Evolutionary conservation across 192 early-diverging fungal genomes (phyloP).

Genomic region (Rhizoclosmatium globosum): DNA sequence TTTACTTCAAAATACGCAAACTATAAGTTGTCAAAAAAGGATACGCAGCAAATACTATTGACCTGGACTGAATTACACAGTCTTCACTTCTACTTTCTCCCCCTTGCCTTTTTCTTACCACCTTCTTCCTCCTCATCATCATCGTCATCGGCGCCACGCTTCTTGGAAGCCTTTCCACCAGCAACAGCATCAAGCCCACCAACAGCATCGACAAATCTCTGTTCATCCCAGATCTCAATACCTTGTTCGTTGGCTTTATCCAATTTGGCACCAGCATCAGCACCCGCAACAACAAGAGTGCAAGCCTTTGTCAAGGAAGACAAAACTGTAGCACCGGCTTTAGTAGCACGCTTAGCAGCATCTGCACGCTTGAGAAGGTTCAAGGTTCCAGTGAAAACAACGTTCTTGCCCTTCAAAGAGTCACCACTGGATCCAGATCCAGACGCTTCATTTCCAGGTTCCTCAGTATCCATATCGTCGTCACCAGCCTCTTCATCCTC

Average conservation of each 20-base stretch:
- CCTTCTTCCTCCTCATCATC: too few species aligned
- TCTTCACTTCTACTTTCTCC: too few species aligned
- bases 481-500: neutral
- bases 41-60: too few species aligned
- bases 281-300: conserved; percentile 10
- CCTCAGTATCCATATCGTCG: conserved; percentile 6
- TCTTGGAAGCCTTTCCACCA: too few species aligned
- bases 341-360: neutral
- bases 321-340: neutral
- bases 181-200: neutral
- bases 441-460: neutral
- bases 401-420: neutral
- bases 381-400: conserved; percentile 13
- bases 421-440: neutral
- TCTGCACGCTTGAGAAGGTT: neutral
- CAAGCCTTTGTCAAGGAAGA: conserved; percentile 9
- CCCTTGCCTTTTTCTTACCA: too few species aligned
- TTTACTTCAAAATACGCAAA: too few species aligned
- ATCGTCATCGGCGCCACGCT: too few species aligned
- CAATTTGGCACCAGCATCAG: conserved; percentile 22
- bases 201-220: neutral
- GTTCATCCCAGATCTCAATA: conserved; percentile 14
- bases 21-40: too few species aligned
- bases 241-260: neutral
- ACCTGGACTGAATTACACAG: too few species aligned